Evolutionary conservation across 2,329 filamentous ascomycete species (phyloP).

Genomic region (Colletotrichum melonis): DNA sequence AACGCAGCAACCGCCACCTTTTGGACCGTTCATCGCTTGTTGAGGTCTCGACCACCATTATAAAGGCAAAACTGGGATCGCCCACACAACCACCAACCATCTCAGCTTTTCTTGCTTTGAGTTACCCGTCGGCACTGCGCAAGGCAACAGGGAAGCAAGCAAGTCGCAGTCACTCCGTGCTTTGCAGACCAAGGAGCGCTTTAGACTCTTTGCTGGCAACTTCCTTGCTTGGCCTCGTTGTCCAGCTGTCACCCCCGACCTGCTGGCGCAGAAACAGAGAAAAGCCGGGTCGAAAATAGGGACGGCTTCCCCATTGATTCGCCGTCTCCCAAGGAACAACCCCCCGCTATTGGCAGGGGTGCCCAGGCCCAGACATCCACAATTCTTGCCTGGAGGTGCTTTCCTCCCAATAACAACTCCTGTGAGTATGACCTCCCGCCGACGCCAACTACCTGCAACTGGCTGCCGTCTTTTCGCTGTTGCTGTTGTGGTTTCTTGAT

Average conservation of each 20-base stretch:
- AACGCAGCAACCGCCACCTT: not conserved
- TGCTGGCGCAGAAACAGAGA: conserved; percentile 27
- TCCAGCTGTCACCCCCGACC: conserved; percentile 6
- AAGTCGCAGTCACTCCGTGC: conserved; percentile 1
- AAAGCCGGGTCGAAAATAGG: conserved; percentile 24
- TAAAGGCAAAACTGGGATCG: conserved; percentile 15
- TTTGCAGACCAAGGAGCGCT: conserved; percentile 15
- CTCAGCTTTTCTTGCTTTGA: not conserved
- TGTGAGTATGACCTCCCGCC: conserved; percentile 36
- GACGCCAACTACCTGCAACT: conserved; percentile 19
- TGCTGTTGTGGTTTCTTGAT: conserved; percentile 14
- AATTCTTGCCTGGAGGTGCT: conserved; percentile 31
- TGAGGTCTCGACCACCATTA: conserved; percentile 20
- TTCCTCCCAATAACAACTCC: conserved; percentile 37
- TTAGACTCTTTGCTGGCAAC: conserved; percentile 16
- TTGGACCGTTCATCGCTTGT: conserved; percentile 23
- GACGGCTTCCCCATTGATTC: conserved; percentile 33
- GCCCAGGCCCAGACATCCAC: conserved; percentile 32
- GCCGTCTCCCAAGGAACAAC: conserved; percentile 37
- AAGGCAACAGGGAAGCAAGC: conserved; percentile 22
- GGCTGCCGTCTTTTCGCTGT: conserved; percentile 18
- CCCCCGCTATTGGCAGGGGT: conserved; percentile 34
- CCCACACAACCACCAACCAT: not conserved
- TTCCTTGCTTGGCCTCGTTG: conserved; percentile 31
- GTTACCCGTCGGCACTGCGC: conserved; percentile 13